Conservation (phyloP, 2,329 filamentous ascomycete species). For the Penicillium sumatraense region DNA sequence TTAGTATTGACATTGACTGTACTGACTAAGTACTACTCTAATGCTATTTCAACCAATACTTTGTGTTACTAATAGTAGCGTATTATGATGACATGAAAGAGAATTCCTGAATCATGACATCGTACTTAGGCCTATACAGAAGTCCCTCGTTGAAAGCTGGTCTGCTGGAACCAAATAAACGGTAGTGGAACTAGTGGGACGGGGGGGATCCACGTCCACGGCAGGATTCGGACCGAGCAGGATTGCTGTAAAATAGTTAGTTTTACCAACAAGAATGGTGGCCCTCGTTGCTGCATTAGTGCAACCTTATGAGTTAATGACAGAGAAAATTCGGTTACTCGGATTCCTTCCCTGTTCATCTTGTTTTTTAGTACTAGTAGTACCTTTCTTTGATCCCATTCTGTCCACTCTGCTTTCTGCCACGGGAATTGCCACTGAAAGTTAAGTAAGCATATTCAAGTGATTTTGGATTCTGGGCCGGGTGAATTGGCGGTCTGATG, state of each 20-base stretch:
- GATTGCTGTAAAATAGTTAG: neutral
- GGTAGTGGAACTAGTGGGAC: neutral
- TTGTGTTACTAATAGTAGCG: too few species aligned
- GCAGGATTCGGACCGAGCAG: conserved; percentile 3
- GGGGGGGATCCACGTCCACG: conserved; percentile 1
- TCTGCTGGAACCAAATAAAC: neutral
- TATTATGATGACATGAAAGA: too few species aligned
- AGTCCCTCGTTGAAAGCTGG: too few species aligned
- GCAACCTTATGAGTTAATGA: neutral
- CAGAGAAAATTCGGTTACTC: neutral
- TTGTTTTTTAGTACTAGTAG: neutral
- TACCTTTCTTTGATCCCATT: too few species aligned
- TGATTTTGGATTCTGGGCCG: neutral
- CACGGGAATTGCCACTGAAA: neutral
- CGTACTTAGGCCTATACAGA: too few species aligned
- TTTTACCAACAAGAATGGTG: neutral
- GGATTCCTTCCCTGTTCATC: neutral
- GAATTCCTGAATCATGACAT: too few species aligned
- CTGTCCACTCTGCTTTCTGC: neutral
- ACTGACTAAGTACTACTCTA: too few species aligned
- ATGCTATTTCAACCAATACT: too few species aligned
- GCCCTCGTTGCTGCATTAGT: neutral
- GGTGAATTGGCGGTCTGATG: neutral
- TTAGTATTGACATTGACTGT: too few species aligned
- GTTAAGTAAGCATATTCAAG: neutral